phyloP scores from a whole-genome alignment of 352 stramenopile genomes.

The Phytophthora quininea region DNA sequence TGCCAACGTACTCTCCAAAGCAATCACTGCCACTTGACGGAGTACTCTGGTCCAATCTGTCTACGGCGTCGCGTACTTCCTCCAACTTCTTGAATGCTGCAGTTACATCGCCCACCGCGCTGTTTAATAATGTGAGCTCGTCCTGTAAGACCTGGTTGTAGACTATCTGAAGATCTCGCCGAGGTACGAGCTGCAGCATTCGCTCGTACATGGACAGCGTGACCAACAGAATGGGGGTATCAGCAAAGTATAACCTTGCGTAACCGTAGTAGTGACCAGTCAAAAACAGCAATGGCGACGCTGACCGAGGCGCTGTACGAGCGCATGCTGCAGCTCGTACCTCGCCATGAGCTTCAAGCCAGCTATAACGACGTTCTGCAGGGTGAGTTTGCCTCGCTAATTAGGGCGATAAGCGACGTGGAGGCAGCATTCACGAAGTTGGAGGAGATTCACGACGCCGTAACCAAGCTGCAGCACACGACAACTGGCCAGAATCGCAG shows the following conservation, averaged over 20 bases:
- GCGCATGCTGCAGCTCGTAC: not conserved
- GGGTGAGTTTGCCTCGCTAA: slow-evolving; percentile 5
- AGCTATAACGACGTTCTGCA: slow-evolving; percentile 9
- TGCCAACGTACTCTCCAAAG: not conserved
- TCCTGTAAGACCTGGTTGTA: slow-evolving; percentile 15
- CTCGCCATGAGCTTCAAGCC: slow-evolving; percentile 1
- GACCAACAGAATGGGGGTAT: too few relatives aligned
- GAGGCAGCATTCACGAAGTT: slow-evolving; percentile 10
- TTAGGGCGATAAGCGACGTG: slow-evolving; percentile 3
- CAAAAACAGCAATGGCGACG: not conserved
- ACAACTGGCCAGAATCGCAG: not conserved
- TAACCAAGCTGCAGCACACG: slow-evolving; percentile 4
- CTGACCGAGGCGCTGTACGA: not conserved
- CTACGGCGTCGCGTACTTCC: slow-evolving; percentile 14
- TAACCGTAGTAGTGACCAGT: too few relatives aligned
- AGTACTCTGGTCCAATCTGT: not conserved
- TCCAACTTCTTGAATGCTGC: slow-evolving; percentile 15
- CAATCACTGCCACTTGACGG: not conserved
- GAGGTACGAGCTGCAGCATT: slow-evolving; percentile 12
- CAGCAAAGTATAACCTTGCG: too few relatives aligned
- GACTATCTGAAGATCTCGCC: slow-evolving; percentile 4
- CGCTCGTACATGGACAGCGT: slow-evolving; percentile 10
- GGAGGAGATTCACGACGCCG: slow-evolving; percentile 16
- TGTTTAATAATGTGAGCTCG: slow-evolving; percentile 2
- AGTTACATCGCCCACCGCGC: slow-evolving; percentile 13